A percentile compares a stretch with the other conserved stretches of the same genome.
Conservation (phyloP, 2,329 filamentous ascomycete genomes). For the Curvularia lunata region DNA sequence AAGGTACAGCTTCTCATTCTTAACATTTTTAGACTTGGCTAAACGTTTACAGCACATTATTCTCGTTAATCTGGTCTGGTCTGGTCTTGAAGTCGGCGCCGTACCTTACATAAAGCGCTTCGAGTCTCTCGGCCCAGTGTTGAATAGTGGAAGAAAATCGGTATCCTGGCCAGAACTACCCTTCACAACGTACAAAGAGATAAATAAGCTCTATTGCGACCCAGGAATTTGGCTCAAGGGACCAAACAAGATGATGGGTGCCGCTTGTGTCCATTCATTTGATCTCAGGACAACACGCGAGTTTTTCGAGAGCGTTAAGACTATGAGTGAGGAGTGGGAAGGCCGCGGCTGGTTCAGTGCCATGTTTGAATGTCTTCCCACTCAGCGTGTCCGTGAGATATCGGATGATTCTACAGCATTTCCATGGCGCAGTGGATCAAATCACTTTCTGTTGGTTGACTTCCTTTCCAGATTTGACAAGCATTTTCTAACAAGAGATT, state of each 20-base stretch:
- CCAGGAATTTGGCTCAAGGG: slow-evolving; percentile 5
- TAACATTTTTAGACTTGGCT: neutral
- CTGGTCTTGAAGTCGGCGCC: slow-evolving; percentile 1
- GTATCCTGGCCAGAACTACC: slow-evolving; percentile 14
- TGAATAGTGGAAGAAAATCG: slow-evolving; percentile 6
- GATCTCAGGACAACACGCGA: slow-evolving; percentile 12
- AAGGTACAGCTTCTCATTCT: neutral
- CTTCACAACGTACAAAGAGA: slow-evolving; percentile 13
- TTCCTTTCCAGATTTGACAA: neutral
- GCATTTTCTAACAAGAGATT: neutral
- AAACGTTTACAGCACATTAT: slow-evolving; percentile 4
- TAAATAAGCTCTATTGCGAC: slow-evolving; percentile 13
- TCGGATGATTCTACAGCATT: slow-evolving; percentile 9
- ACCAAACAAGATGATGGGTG: slow-evolving; percentile 12
- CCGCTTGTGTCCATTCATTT: slow-evolving; percentile 4
- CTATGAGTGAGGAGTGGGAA: slow-evolving; percentile 13
- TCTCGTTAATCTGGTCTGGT: slow-evolving; percentile 11
- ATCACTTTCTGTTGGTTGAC: slow-evolving; percentile 8
- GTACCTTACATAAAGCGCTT: slow-evolving; percentile 8
- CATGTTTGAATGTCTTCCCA: slow-evolving; percentile 15
- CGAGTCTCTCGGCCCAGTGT: slow-evolving; percentile 5
- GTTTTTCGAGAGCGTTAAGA: slow-evolving; percentile 15
- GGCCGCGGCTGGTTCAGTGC: slow-evolving; percentile 14
- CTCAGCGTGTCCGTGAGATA: slow-evolving; percentile 10
- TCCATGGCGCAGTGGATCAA: slow-evolving; percentile 11